Base-by-base conservation (phyloP, 352 stramenopile genomes). In the Pythium phragmiticola region DNA sequence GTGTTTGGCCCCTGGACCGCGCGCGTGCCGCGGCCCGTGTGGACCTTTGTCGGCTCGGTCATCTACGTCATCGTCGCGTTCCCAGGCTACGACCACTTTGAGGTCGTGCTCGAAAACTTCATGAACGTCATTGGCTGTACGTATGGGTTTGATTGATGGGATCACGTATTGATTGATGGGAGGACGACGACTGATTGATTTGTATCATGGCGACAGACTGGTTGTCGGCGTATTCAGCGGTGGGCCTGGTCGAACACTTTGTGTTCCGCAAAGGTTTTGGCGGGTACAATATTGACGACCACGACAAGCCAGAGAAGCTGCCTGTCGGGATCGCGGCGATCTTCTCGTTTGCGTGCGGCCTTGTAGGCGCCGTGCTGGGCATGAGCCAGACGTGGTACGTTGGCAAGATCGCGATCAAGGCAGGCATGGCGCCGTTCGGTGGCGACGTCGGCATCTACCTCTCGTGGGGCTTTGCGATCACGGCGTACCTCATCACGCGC, bases 361-460 rank as follows among this genome's bases (percentile, higher is more conserved):
- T 74, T 12, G 72, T 75, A 2, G 74, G 71, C 4, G 68, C 66
- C 14, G 47, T 74, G 4, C 52, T 82, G 17, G 74, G 74, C n/a
- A 82, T 82, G 74, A 79, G 69, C 55, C 74, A 82, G 69, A 76
- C 69, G 19, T 82, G 74, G 74, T 82, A 76, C 54, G 71, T 81
- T 23, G 74, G 74, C 5, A 50, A 58, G 16, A 74, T 81, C 56
- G 74, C 70, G 5, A 67, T 72, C 33, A 11, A 63, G 7, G 67
- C 63, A 47, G 74, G 74, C 9, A 60, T 75, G 59, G 46, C 19
- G 16, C 68, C 74, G 41, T 75, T 68, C 53, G 68, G 69, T 11
- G 74, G 74, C 50, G 74, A 82, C 54, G 48, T 82, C 21, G 74
- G 68, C 19, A 62, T 82, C 28, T 67, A 82, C 45, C 74, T 82